Base-by-base conservation (phyloP, 257 asterid species). In the Ligustrum vulgare region DNA sequence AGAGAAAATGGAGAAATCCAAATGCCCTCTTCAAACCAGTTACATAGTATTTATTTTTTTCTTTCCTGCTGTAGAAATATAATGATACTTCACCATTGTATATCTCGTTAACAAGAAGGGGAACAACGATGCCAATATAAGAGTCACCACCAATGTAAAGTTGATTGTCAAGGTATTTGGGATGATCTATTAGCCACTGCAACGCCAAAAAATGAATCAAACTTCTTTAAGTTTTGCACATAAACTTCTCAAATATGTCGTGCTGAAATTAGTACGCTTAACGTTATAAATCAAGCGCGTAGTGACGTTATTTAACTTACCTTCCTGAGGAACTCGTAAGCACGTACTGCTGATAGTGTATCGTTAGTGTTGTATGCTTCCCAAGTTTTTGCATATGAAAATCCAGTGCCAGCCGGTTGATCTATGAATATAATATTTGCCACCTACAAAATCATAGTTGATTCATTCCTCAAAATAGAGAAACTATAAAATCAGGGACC, bases 141-240 rank as follows among this genome's bases (percentile, higher is more conserved):
- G 87, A 84, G 23, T 75, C 81, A 45, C 86, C 84, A 6, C 58
- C 28, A 8, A 81, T 22, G 75, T 84, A 84, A 4, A 84, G 75
- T 11, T 80, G 79, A 72, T 84, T 84, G 12, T 79, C 70, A 16
- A 73, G 41, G 74, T 66, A 84, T 56, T 69, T 32, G n/a, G 86
- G 80, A 79, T 84, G 82, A 77, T 8, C 60, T 64, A 75, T 12
- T 39, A 84, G 84, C 86, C 88, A 84, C 84, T 84, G 82, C 78
- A 73, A 69, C 10, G 20, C 35, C 25, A 35, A 69, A 39, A 39
- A 39, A 39, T 9, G 12, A 23, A 15, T 11, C 43, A 18, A 23
- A n/a, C 18, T 54, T n/a, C 12, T 60, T 28, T 45, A 37, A 32
- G 20, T 69, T 47, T 16, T 47, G 58, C 58, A 15, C 58, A 47